Percentiles rank a stretch among this genome's conserved stretches.
These are phyloP conservation scores for Suillus discolor DNA, from an alignment of 768 basidiomycete genomes.

Conservation along the genomic window DNA sequence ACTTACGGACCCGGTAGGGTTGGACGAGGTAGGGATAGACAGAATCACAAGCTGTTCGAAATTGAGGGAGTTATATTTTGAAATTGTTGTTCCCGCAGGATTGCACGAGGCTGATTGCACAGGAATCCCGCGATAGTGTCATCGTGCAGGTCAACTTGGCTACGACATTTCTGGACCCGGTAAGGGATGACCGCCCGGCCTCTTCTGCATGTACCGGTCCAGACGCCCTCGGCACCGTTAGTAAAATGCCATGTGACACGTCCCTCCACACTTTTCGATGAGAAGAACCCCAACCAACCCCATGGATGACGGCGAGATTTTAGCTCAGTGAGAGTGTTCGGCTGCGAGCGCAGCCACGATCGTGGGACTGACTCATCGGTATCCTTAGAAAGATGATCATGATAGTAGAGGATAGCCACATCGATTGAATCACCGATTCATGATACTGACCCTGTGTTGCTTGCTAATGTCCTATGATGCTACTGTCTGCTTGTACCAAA, in stretches of 20 bases:
- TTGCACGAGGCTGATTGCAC: constrained; percentile 5
- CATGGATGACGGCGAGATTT: neutral
- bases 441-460: neutral
- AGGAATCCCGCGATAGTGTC: neutral
- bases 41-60: neutral
- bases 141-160: neutral
- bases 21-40: neutral
- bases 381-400: neutral
- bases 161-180: neutral
- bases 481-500: neutral
- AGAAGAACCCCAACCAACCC: neutral
- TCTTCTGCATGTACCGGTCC: neutral
- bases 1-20: neutral
- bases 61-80: constrained; percentile 2
- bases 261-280: neutral
- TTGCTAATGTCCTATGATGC: neutral
- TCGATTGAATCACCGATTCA: neutral
- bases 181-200: constrained; percentile 5
- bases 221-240: constrained; percentile 1
- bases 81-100: constrained; percentile 5
- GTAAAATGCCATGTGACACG: neutral
- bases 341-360: neutral
- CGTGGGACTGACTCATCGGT: neutral
- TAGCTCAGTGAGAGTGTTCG: neutral
- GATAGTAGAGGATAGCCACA: neutral